Evolutionary conservation across 768 basidiomycete species (phyloP).

Genomic region (Lactifluus rugatus): DNA sequence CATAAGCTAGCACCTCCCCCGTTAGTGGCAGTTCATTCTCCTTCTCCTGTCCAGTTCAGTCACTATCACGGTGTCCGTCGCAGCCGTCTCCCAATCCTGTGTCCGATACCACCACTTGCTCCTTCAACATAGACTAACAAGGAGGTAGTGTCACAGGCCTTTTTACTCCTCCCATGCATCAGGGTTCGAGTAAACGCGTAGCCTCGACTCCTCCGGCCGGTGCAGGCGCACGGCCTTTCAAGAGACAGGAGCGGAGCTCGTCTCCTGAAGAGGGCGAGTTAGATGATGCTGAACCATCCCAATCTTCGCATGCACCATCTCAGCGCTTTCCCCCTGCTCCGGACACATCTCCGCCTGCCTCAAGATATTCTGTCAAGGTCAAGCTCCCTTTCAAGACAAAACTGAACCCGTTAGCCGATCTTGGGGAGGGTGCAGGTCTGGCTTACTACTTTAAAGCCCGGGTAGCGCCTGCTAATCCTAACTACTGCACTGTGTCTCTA

Average conservation of each 20-base stretch:
- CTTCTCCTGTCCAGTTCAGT: neutral
- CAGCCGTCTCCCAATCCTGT: neutral
- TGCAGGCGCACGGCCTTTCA: constrained; percentile 38
- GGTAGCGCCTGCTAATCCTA: neutral
- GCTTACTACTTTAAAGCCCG: neutral
- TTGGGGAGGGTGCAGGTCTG: neutral
- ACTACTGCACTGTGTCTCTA: neutral
- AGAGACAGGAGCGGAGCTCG: constrained; percentile 48
- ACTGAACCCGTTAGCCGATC: constrained; percentile 1
- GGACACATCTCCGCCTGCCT: constrained; percentile 22
- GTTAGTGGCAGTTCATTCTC: neutral
- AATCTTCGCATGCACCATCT: constrained; percentile 18
- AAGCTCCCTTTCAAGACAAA: constrained; percentile 71
- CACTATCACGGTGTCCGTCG: neutral
- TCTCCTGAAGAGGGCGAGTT: constrained; percentile 74
- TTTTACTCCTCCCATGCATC: constrained; percentile 3
- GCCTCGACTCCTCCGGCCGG: constrained; percentile 41
- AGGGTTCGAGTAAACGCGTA: constrained; percentile 39
- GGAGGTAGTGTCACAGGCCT: neutral
- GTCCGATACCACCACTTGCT: neutral
- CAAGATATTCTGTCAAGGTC: constrained; percentile 38
- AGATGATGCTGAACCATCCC: constrained; percentile 41
- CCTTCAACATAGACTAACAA: neutral
- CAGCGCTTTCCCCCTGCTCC: constrained; percentile 20
- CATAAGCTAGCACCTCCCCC: neutral